These are phyloP conservation scores for Myriangium duriaei DNA, from an alignment of 2,329 filamentous ascomycete species.

Conservation along the genomic window DNA sequence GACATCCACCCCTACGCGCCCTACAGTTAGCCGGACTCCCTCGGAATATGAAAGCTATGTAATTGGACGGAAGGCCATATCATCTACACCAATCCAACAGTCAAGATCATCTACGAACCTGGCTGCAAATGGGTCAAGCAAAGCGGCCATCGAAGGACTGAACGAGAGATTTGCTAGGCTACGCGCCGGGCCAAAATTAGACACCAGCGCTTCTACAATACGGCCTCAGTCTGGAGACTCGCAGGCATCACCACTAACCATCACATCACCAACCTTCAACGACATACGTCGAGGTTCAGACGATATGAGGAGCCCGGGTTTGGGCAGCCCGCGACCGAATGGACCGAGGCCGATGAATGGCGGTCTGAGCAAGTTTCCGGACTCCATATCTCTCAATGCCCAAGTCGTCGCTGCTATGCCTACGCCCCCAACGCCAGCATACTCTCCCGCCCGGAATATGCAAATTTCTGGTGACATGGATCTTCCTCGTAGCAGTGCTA, in stretches of 20 bases:
- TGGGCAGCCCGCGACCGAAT: slow-evolving; percentile 9
- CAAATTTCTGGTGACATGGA: slow-evolving; percentile 52
- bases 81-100: background rate
- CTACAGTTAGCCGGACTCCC: slow-evolving; percentile 6
- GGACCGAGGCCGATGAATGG: slow-evolving; percentile 43
- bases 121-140: background rate
- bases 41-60: slow-evolving; percentile 10
- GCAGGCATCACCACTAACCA: slow-evolving; percentile 23
- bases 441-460: slow-evolving; percentile 64
- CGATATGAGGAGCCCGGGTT: slow-evolving; percentile 13
- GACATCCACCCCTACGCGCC: background rate
- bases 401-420: slow-evolving; percentile 47
- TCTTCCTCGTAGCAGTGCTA: slow-evolving; percentile 51
- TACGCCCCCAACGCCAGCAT: slow-evolving; percentile 61
- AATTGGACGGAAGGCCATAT: background rate
- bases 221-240: slow-evolving; percentile 20
- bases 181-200: slow-evolving; percentile 13
- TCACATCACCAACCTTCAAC: slow-evolving; percentile 30
- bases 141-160: slow-evolving; percentile 31
- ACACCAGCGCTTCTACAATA: slow-evolving; percentile 11
- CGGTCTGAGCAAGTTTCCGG: slow-evolving; percentile 1
- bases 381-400: slow-evolving; percentile 32
- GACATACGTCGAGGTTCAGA: slow-evolving; percentile 15
- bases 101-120: background rate
- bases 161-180: slow-evolving; percentile 22